Percentiles rank a stretch among this genome's conserved stretches.
phyloP scores from a whole-genome alignment of 805 yeast species.

The Candida hispaniensis region DNA sequence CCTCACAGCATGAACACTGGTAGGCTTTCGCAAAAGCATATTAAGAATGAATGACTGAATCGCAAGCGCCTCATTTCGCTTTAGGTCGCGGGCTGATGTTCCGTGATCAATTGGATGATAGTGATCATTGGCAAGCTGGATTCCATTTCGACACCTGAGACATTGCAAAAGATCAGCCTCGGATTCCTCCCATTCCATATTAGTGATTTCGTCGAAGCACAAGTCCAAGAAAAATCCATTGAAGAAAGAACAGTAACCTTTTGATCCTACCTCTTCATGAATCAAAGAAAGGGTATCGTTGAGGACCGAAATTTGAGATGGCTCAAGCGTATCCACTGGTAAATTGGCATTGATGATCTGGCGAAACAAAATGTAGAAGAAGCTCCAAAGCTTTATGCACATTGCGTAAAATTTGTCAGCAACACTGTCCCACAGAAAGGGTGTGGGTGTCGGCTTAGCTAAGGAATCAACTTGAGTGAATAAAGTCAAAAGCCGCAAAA shows the following conservation, averaged over 20 bases:
- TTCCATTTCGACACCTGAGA: constrained; percentile 67
- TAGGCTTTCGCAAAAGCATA: constrained; percentile 43
- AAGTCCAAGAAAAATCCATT: constrained; percentile 52
- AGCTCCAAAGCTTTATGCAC: constrained; percentile 29
- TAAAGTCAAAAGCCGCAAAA: constrained; percentile 29
- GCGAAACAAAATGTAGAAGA: constrained; percentile 33
- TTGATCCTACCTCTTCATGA: constrained; percentile 63
- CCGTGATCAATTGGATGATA: constrained; percentile 60
- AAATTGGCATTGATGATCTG: constrained; percentile 21
- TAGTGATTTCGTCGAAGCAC: constrained; percentile 43
- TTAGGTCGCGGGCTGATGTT: constrained; percentile 35
- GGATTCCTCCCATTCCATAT: constrained; percentile 37
- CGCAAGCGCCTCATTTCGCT: constrained; percentile 32
- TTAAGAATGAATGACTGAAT: constrained; percentile 43
- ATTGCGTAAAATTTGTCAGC: constrained; percentile 26
- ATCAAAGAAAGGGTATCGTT: constrained; percentile 44
- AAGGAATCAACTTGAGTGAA: constrained; percentile 28
- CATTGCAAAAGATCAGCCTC: constrained; percentile 69
- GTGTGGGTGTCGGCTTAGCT: constrained; percentile 22
- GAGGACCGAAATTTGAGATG: constrained; percentile 22
- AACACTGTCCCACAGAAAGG: constrained; percentile 27
- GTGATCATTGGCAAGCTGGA: constrained; percentile 46
- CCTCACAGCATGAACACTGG: constrained; percentile 49
- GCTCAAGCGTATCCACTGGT: constrained; percentile 20
- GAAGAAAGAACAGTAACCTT: constrained; percentile 58